These are phyloP conservation scores for Ganoderma resinaceum DNA, from an alignment of 1,284 basidiomycete genomes.

Conservation along the genomic window DNA sequence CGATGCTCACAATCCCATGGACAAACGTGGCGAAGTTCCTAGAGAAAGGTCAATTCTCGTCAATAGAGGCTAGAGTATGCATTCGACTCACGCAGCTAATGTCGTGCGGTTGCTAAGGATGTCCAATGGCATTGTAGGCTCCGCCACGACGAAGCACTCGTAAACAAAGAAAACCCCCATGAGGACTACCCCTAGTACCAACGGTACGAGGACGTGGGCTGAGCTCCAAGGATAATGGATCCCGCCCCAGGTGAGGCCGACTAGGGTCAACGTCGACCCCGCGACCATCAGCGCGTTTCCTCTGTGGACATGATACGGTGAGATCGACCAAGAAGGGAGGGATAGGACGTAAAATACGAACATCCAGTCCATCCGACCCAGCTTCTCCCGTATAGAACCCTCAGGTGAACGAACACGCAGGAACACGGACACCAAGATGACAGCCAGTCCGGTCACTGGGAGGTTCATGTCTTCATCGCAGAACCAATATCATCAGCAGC, in stretches of 20 bases:
- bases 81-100: conserved; percentile 34
- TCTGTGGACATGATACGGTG: conserved; percentile 14
- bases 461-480: conserved; percentile 42
- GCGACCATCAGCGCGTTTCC: conserved; percentile 29
- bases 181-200: conserved; percentile 30
- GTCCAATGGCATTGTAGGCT: conserved; percentile 36
- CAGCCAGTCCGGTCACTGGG: conserved; percentile 43
- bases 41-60: neutral
- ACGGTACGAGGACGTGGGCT: conserved; percentile 26
- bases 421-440: conserved; percentile 40
- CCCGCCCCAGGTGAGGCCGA: conserved; percentile 33
- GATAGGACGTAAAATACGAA: conserved; percentile 20
- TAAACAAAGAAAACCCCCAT: conserved; percentile 28
- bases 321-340: neutral
- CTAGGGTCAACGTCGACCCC: conserved; percentile 21
- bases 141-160: conserved; percentile 12
- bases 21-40: conserved; percentile 34
- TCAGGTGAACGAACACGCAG: conserved; percentile 42
- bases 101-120: conserved; percentile 41
- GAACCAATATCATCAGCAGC: neutral
- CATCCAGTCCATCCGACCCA: conserved; percentile 38
- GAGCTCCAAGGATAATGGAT: conserved; percentile 31
- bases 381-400: conserved; percentile 35
- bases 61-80: neutral
- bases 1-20: conserved; percentile 24